phyloP scores from a whole-genome alignment of 106 monocot species.

The Chionographis japonica region DNA sequence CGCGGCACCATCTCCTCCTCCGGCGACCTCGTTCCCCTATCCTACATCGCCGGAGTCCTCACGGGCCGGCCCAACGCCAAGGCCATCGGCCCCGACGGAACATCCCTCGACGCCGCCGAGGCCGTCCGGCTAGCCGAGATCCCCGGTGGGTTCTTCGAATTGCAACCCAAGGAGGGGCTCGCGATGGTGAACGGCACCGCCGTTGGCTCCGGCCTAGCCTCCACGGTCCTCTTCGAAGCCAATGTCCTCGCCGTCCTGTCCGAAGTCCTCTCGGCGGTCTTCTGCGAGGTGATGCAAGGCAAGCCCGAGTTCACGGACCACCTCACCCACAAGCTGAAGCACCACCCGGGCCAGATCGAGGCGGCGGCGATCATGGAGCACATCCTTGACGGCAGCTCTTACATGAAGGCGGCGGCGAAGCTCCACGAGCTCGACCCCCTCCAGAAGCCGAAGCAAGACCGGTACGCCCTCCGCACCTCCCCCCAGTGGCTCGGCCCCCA shows the following conservation, averaged over 20 bases:
- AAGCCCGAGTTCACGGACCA: slow-evolving; percentile 96
- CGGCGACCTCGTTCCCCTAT: slow-evolving; percentile 90
- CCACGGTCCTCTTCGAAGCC: slow-evolving; percentile 73
- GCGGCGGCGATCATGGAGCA: slow-evolving; percentile 95
- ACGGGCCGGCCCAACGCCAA: slow-evolving; percentile 76
- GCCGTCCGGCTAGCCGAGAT: slow-evolving; percentile 71
- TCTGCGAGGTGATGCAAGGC: slow-evolving; percentile 92
- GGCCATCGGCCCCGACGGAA: slow-evolving; percentile 50
- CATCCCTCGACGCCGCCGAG: slow-evolving; percentile 44
- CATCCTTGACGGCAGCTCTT: slow-evolving; percentile 66
- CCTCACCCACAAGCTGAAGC: slow-evolving; percentile 88
- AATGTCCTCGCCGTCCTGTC: slow-evolving; percentile 63
- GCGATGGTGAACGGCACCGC: slow-evolving; percentile 96
- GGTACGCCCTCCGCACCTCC: slow-evolving; percentile 74
- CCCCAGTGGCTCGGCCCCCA: slow-evolving; percentile 85
- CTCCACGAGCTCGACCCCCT: slow-evolving; percentile 59
- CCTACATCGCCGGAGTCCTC: slow-evolving; percentile 86
- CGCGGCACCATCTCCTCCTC: slow-evolving; percentile 92
- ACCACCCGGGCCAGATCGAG: slow-evolving; percentile 94
- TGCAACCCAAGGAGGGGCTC: slow-evolving; percentile 93
- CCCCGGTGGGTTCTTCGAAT: slow-evolving; percentile 67
- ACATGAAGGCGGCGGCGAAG: slow-evolving; percentile 49
- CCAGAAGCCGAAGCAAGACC: slow-evolving; percentile 79
- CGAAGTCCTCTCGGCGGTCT: slow-evolving; percentile 75
- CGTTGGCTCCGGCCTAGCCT: slow-evolving; percentile 89